Evolutionary conservation across 176 grass and related monocot species (phyloP), one percentile per base, ranked within the genome.

Genomic region (Hordeum vulgare): DNA sequence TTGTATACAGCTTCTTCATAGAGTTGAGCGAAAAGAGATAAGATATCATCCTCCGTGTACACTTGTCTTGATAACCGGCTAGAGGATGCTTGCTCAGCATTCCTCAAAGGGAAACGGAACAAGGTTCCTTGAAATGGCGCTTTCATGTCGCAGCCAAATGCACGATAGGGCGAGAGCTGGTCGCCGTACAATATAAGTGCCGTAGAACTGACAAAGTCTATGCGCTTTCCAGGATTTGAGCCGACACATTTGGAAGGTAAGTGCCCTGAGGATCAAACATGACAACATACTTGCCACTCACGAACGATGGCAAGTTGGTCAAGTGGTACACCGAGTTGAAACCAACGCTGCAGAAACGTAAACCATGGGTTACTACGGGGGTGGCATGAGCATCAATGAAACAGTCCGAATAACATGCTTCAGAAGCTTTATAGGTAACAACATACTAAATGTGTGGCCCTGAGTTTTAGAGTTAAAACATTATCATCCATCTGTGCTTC

Each of bases 271-370:
- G 95, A 60, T 98, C 95, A 65, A 98, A 98, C 80, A 98, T 28
- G 84, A 98, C 95, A 49, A 93, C 84, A 51, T 98, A 93, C 71
- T 98, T 98, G 86, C 93, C 95, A 26, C 95, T 98, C 17, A 95
- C 95, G 27, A 98, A 98, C 7, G 92, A 98, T 75, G 95, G 95
- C 66, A 98, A 82, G 80, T 98, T 92, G 7, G 95, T 98, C 68
- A 98, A 77, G 90, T 98, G 95, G 80, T 98, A 98, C 72, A 98
- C 95, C 17, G 95, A 98, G 85, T 98, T 98, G 88, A 98, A 98
- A 70, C 95, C 95, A 80, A 98, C 90, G 90, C 95, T 98, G 81
- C 64, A 88, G 29, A 74, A 81, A 62, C 67, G 51, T 75, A 57
- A 78, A 75, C 11, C 24, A 33, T 10, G 45, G 59, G 9, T 56